Evolutionary conservation across 2,329 filamentous ascomycete species (phyloP).

Genomic region (Stachybotrys chlorohalonatus): DNA sequence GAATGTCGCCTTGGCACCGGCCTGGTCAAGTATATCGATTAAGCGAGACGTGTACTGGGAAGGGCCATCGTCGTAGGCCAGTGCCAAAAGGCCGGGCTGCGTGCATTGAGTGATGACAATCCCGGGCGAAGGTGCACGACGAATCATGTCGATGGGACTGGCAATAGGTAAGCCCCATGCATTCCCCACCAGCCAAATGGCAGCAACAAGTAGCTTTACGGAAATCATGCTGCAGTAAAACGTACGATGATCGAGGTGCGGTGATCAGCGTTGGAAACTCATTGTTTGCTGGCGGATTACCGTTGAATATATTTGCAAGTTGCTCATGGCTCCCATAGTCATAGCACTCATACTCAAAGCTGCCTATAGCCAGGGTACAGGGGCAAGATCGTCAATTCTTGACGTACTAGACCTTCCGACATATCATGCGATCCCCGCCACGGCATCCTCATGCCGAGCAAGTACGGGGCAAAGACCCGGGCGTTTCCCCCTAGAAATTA

Average conservation of each 20-base stretch:
- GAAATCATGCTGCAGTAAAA: not conserved
- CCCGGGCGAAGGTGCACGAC: conserved; percentile 25
- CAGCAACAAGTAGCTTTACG: conserved; percentile 3
- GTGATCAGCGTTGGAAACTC: too few species aligned
- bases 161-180: conserved; percentile 19
- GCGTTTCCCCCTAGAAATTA: not conserved
- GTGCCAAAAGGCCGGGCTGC: conserved; percentile 33
- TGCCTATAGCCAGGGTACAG: too few species aligned
- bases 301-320: not conserved
- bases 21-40: conserved; percentile 39
- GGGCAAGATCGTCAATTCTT: too few species aligned
- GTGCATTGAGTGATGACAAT: conserved; percentile 35
- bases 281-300: not conserved
- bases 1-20: conserved; percentile 42
- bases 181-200: conserved; percentile 12
- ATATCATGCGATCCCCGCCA: too few species aligned
- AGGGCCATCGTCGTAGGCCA: conserved; percentile 47
- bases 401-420: too few species aligned
- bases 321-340: too few species aligned
- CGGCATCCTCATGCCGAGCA: too few species aligned
- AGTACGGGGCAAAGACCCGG: too few species aligned
- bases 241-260: not conserved
- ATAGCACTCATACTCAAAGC: too few species aligned
- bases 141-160: conserved; percentile 29
- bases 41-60: conserved; percentile 38